Base-by-base conservation (phyloP, 1,284 basidiomycete species). In the Boletus smithii region DNA sequence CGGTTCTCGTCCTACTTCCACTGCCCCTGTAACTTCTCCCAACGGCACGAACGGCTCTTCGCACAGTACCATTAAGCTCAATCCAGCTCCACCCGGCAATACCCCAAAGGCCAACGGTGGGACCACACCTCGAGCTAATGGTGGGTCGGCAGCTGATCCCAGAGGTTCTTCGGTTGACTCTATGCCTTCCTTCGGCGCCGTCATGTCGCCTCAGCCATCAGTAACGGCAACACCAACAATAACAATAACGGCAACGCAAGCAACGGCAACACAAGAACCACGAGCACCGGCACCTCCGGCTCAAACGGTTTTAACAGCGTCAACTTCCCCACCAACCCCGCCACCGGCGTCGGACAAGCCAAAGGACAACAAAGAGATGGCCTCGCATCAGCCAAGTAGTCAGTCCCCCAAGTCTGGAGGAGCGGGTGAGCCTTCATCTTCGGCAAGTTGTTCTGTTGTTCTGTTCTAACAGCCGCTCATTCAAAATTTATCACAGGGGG, bases 401-500 rank as follows among this genome's bases (percentile, higher is more conserved):
- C 0, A 4, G 14, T 2, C 26, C 23, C 6, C 47, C 5, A 34
- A 29, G 30, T n/a, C 39, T 33, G 48, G 53, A 42, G 55, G 54
- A 61, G 38, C 2, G 61, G 62, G 66, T 68, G 55, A 68, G 66
- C 65, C 48, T 61, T 66, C 45, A 32, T 53, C 57, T 50, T 48
- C 42, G 63, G 65, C 65, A 50, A 66, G 61, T 65, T 13, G 9
- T 31, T 45, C 17, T 29, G 42, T 36, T 38, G 32, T 35, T 48
- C 23, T 49, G 37, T 63, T 66, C 66, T 65, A 42, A 68, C 65
- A 43, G 29, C 14, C 45, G 48, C 66, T 65, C 60, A 67, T 67
- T 49, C 47, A 43, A 35, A 48, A 54, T 48, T 29, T 11, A 39
- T 32, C n/a, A 52, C 46, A 68, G 66, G 53, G 6, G 51, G 51